Base-by-base conservation (phyloP, 164 flowering plant species). In the Aristolochia californica region DNA sequence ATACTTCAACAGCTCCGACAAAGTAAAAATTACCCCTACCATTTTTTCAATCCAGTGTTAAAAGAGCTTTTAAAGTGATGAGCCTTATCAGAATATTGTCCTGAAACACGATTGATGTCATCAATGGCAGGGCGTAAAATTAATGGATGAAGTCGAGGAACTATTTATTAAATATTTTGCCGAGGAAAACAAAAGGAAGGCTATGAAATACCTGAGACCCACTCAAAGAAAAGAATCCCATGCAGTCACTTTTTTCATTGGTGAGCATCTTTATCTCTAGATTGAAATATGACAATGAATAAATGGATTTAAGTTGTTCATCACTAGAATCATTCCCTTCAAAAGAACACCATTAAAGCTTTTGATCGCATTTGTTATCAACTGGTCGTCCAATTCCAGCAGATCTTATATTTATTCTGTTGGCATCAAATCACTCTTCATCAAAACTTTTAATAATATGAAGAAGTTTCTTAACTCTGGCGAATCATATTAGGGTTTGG, bases 1-100 rank as follows among this genome's bases (percentile, higher is more conserved):
- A 50, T 85, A 87, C 68, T 93, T 93, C 80, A 87, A 87, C 78
- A 83, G 84, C 75, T 93, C 99, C 43, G 88, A 87, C 75, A 83
- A 81, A 96, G 96, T 80, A 76, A 73, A 55, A 24, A 15, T n/a
- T n/a, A n/a, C n/a, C n/a, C n/a, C n/a, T n/a, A n/a, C n/a, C n/a
- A n/a, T n/a, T n/a, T n/a, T n/a, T n/a, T 12, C 22, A 14, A 15
- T 7, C 17, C 18, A 30, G 18, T 16, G 20, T 20, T 47, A 17
- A 47, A 20, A 47, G 18, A 16, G 18, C 10, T 17, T 17, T 4
- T 20, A 17, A n/a, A 47, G 22, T 16, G 50, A n/a, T 4, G 22
- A 47, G 0, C 10, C 10, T 1, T 17, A 47, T 20, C 22, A 2
- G 22, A 17, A 47, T 8, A 2, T 20, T 47, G 18, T 1, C 50